Conservation (phyloP, 2,329 filamentous ascomycete species). For the Hypoxylon sp. region DNA sequence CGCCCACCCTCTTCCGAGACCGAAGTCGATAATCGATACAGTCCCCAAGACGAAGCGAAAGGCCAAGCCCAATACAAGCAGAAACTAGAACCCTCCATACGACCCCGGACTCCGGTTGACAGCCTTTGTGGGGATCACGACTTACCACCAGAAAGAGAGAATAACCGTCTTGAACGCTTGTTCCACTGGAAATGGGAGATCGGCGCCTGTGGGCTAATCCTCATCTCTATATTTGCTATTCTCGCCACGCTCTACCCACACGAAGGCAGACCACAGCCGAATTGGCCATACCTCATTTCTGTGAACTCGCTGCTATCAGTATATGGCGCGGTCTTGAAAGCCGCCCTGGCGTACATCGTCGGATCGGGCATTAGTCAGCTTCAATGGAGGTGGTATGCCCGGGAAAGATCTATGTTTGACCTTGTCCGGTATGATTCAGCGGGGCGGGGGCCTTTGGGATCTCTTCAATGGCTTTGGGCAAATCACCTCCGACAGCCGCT, state of each 20-base stretch:
- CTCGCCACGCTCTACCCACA: slow-evolving; percentile 2
- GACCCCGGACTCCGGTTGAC: background rate
- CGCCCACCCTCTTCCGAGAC: background rate
- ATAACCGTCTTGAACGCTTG: background rate
- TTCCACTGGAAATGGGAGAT: slow-evolving; percentile 1
- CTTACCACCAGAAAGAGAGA: background rate
- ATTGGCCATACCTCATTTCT: slow-evolving; percentile 1
- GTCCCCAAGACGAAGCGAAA: background rate
- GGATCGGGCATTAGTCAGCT: slow-evolving; percentile 7
- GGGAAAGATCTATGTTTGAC: slow-evolving; percentile 10
- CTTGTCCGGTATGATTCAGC: slow-evolving; percentile 17
- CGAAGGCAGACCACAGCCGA: background rate
- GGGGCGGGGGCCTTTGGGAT: slow-evolving; percentile 10
- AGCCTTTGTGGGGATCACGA: background rate
- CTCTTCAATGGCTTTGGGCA: background rate
- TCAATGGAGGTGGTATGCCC: slow-evolving; percentile 18
- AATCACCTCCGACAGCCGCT: slow-evolving; percentile 6
- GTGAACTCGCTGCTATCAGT: slow-evolving; percentile 4
- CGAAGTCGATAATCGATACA: background rate
- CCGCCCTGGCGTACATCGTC: background rate
- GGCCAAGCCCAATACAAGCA: background rate
- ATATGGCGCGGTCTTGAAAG: background rate
- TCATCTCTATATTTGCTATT: background rate
- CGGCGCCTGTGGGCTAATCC: background rate
- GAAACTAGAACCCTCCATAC: background rate